phyloP scores from a whole-genome alignment of 2,329 filamentous ascomycete species.

The Bipolaris cookei region DNA sequence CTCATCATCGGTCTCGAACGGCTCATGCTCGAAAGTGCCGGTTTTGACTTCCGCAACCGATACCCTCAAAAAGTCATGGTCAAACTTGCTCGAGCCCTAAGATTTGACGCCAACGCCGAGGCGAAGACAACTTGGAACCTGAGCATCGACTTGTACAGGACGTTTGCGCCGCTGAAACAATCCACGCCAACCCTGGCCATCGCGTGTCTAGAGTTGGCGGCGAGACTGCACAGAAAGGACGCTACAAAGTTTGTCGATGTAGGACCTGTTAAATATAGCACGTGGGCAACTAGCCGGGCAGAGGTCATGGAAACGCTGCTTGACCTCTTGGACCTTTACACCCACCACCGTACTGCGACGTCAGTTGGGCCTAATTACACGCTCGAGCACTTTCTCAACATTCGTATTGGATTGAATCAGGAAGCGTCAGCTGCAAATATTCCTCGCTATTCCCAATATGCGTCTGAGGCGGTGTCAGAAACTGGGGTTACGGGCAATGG shows the following conservation, averaged over 20 bases:
- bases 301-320: conserved; percentile 75
- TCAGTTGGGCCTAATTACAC: conserved; percentile 75
- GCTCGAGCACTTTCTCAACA: conserved; percentile 79
- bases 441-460: conserved; percentile 65
- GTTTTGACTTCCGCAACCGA: conserved; percentile 91
- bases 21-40: conserved; percentile 87
- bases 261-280: conserved; percentile 55
- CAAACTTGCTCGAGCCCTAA: conserved; percentile 73
- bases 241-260: conserved; percentile 56
- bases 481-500: conserved; percentile 29
- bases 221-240: conserved; percentile 67
- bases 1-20: conserved; percentile 89
- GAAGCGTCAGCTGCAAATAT: conserved; percentile 70
- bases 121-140: conserved; percentile 78
- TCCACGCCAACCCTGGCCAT: conserved; percentile 84
- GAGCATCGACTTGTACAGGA: conserved; percentile 88
- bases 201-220: conserved; percentile 79
- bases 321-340: conserved; percentile 91
- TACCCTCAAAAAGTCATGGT: conserved; percentile 85
- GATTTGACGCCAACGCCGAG: conserved; percentile 62
- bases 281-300: conserved; percentile 53
- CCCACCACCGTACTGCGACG: conserved; percentile 77
- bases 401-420: conserved; percentile 86
- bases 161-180: conserved; percentile 90
- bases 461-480: conserved; percentile 34